Evolutionary conservation across 805 yeast species (phyloP).

Genomic region (Metschnikowia rubicola): DNA sequence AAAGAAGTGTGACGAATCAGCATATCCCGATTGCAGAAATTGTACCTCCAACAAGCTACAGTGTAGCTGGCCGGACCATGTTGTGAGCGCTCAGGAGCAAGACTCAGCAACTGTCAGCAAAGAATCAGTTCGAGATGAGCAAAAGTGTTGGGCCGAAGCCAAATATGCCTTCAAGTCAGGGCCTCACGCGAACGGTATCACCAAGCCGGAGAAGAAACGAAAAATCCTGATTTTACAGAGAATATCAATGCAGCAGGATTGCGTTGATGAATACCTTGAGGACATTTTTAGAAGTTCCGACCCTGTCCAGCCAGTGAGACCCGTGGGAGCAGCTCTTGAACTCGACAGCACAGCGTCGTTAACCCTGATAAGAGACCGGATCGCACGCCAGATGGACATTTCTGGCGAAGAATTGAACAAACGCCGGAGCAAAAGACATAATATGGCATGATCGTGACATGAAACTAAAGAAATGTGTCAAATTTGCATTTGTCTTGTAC

Average conservation of each 20-base stretch:
- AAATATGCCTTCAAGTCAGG: no score
- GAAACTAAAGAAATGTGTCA: no score
- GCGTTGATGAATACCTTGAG: slow-evolving; percentile 22
- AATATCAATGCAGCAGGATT: slow-evolving; percentile 40
- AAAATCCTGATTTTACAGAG: slow-evolving; percentile 22
- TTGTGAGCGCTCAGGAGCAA: slow-evolving; percentile 2
- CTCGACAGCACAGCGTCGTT: not conserved
- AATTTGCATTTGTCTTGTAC: no score
- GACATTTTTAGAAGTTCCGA: not conserved
- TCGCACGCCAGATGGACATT: slow-evolving; percentile 14
- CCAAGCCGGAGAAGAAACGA: slow-evolving; percentile 9
- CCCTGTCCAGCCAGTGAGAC: not conserved
- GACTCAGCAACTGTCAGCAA: not conserved
- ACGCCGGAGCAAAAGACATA: not conserved
- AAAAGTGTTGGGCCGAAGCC: no score
- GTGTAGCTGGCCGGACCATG: slow-evolving; percentile 17
- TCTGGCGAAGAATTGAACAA: slow-evolving; percentile 1
- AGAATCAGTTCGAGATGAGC: no score
- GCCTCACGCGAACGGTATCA: not conserved
- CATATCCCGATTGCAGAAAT: slow-evolving; percentile 15
- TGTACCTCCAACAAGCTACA: slow-evolving; percentile 11
- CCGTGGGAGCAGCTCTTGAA: not conserved
- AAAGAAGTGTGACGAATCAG: slow-evolving; percentile 55
- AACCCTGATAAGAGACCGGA: slow-evolving; percentile 7
- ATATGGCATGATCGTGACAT: no score